Percentiles rank a stretch among this genome's conserved stretches.
Conservation (phyloP, 75 land plant genomes). For the Pinus taeda region DNA sequence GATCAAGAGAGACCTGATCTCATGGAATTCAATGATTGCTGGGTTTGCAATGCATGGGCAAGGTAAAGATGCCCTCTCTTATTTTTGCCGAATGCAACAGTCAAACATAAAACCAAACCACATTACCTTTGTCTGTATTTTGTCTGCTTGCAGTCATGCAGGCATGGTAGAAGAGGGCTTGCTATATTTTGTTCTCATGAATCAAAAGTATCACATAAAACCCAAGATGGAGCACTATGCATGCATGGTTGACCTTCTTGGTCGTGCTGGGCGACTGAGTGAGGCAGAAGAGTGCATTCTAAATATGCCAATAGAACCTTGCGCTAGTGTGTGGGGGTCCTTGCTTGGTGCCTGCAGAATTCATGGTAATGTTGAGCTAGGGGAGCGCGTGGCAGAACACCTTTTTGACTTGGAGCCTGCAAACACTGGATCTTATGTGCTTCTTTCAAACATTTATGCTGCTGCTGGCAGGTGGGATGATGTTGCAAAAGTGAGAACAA, state of each 20-base stretch:
- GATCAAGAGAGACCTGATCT: not conserved
- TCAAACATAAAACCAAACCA: constrained; percentile 37
- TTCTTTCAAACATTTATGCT: constrained; percentile 45
- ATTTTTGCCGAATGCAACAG: constrained; percentile 32
- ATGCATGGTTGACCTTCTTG: constrained; percentile 59
- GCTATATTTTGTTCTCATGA: constrained; percentile 34
- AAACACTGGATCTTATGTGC: constrained; percentile 30
- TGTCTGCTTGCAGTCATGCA: constrained; percentile 41
- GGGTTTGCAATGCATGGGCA: not conserved
- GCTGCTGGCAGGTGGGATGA: constrained; percentile 31
- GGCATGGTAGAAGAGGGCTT: constrained; percentile 40
- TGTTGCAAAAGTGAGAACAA: constrained; percentile 27
- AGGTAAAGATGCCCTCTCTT: not conserved
- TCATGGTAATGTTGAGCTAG: constrained; percentile 31
- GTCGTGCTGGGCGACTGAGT: constrained; percentile 47
- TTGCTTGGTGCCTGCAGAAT: constrained; percentile 58
- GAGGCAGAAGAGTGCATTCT: constrained; percentile 35
- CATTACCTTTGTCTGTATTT: constrained; percentile 34
- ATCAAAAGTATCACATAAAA: constrained; percentile 16
- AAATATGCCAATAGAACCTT: constrained; percentile 20
- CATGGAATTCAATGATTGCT: not conserved
- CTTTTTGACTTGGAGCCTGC: constrained; percentile 15
- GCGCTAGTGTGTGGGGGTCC: constrained; percentile 35
- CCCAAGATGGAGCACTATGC: constrained; percentile 44
- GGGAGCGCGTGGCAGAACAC: constrained; percentile 21